A percentile compares a stretch with the other conserved stretches of the same genome.
These are phyloP conservation scores for Microbotryum saponariae DNA, from an alignment of 1,284 basidiomycete species.

Conservation along the genomic window DNA sequence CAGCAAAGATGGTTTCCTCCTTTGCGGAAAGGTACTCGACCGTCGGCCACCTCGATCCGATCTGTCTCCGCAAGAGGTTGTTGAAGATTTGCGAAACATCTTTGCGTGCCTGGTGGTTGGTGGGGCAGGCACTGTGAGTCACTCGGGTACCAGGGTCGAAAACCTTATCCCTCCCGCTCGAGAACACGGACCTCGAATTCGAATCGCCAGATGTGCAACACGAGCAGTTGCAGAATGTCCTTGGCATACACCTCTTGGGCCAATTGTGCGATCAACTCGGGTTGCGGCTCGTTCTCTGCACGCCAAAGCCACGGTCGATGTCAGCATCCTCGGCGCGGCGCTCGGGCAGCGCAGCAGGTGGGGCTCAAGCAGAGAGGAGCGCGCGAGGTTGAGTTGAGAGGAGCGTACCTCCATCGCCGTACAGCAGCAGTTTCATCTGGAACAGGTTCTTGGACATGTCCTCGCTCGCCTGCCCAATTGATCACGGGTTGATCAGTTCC, in stretches of 20 bases:
- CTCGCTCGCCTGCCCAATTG: conserved; percentile 60
- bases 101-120: conserved; percentile 52
- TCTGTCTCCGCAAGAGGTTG: conserved; percentile 86
- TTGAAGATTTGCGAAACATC: conserved; percentile 97
- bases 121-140: not conserved
- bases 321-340: not conserved
- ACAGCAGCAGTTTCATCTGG: conserved; percentile 77
- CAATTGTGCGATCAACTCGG: conserved; percentile 66
- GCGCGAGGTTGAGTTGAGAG: too few relatives aligned
- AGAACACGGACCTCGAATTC: conserved; percentile 71
- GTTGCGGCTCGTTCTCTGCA: conserved; percentile 34
- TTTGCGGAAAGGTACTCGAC: conserved; percentile 84
- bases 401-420: conserved; percentile 68
- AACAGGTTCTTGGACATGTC: conserved; percentile 82
- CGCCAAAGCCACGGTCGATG: not conserved
- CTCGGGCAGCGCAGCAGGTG: not conserved
- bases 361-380: not conserved
- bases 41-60: conserved; percentile 85
- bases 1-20: conserved; percentile 79
- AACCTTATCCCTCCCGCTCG: too few relatives aligned
- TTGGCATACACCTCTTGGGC: conserved; percentile 92
- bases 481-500: not conserved
- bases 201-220: conserved; percentile 71
- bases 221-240: conserved; percentile 74
- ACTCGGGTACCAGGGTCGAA: not conserved